Conservation (phyloP, 2,329 filamentous ascomycete genomes). For the Aspergillus pseudoviridinutans region DNA sequence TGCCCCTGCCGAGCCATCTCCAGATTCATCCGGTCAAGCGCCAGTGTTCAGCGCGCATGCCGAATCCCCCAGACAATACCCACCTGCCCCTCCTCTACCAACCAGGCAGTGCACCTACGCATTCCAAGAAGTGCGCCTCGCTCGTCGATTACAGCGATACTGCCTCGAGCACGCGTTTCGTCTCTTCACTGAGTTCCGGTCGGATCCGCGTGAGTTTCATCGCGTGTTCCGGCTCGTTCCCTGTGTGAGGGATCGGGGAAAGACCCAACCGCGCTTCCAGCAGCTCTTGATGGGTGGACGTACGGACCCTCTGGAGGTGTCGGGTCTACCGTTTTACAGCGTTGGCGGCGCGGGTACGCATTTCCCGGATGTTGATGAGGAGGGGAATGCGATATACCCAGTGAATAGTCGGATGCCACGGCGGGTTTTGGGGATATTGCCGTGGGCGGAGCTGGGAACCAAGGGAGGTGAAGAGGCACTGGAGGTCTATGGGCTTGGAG, state of each 20-base stretch:
- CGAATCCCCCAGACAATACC: not conserved
- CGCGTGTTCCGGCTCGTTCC: conserved; percentile 67
- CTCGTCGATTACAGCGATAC: conserved; percentile 64
- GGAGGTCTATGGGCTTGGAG: conserved; percentile 14
- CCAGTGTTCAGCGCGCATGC: not conserved
- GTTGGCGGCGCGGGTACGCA: conserved; percentile 67
- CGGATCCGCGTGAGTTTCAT: conserved; percentile 48
- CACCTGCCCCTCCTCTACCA: not conserved
- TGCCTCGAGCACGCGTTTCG: conserved; percentile 60
- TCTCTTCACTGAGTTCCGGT: conserved; percentile 48
- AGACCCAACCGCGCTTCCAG: conserved; percentile 38
- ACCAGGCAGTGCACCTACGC: conserved; percentile 48
- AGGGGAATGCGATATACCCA: conserved; percentile 32
- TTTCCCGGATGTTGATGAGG: conserved; percentile 45
- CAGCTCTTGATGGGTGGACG: conserved; percentile 35
- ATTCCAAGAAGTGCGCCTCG: conserved; percentile 64
- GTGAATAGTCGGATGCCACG: conserved; percentile 21
- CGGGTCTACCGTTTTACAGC: conserved; percentile 59
- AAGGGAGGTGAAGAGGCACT: conserved; percentile 5
- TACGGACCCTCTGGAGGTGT: conserved; percentile 54
- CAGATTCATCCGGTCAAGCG: not conserved
- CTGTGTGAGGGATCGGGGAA: conserved; percentile 48
- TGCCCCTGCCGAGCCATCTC: not conserved
- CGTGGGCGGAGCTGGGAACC: not conserved
- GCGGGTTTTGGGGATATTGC: conserved; percentile 11